Evolutionary conservation across 352 stramenopile species (phyloP).

Genomic region (Globisporangium echinulatum): DNA sequence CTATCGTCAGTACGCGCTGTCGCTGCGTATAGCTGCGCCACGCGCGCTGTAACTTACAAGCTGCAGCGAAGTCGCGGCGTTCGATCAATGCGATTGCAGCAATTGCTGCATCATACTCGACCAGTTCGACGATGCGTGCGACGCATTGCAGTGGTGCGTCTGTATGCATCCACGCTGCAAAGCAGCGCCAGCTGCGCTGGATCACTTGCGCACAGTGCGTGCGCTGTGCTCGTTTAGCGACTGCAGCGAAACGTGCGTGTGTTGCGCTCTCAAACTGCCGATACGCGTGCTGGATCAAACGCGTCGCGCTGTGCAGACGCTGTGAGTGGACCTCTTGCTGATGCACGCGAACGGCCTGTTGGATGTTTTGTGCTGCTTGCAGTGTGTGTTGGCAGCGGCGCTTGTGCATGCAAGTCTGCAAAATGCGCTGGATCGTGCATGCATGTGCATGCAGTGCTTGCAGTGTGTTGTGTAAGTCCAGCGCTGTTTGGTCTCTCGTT

Average conservation of each 20-base stretch:
- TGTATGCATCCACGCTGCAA: slow-evolving; percentile 20
- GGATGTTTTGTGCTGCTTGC: background rate
- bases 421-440: slow-evolving; percentile 29
- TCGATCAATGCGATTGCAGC: slow-evolving; percentile 35
- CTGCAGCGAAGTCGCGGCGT: slow-evolving; percentile 20
- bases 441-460: slow-evolving; percentile 16
- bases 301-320: background rate
- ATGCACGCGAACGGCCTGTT: slow-evolving; percentile 11
- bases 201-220: slow-evolving; percentile 18
- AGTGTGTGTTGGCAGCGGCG: slow-evolving; percentile 1
- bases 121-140: slow-evolving; percentile 25
- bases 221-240: slow-evolving; percentile 8
- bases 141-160: slow-evolving; percentile 12
- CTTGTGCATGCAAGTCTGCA: slow-evolving; percentile 12
- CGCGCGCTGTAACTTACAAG: slow-evolving; percentile 26
- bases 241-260: background rate
- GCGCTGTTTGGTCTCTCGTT: background rate
- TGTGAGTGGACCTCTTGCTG: background rate
- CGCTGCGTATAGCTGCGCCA: slow-evolving; percentile 22
- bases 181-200: slow-evolving; percentile 24
- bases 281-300: slow-evolving; percentile 19
- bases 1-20: slow-evolving; percentile 14
- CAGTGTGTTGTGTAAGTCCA: slow-evolving; percentile 4
- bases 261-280: background rate
- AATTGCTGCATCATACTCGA: slow-evolving; percentile 27